Evolutionary conservation across 2,329 filamentous ascomycete genomes (phyloP).

Genomic region (Aspergillus nomiae): DNA sequence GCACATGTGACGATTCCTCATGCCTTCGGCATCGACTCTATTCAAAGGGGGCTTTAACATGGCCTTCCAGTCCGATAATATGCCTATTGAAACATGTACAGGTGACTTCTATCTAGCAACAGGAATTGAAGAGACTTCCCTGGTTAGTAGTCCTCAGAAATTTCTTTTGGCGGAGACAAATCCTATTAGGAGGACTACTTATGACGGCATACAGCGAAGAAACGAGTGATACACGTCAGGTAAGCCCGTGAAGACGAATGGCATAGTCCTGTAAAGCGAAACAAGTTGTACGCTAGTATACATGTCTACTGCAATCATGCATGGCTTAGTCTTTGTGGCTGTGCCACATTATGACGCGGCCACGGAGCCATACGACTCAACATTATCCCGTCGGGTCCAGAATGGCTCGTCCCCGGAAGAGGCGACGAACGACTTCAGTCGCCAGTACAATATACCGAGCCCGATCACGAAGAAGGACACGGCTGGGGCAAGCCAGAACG

Average conservation of each 20-base stretch:
- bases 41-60: background rate
- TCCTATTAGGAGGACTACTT: background rate
- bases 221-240: background rate
- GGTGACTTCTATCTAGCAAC: background rate
- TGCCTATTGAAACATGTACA: background rate
- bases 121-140: background rate
- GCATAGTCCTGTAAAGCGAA: background rate
- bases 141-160: too few species aligned
- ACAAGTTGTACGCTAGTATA: background rate
- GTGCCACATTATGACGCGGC: background rate
- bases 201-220: fast-evolving
- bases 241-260: background rate
- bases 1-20: too few species aligned
- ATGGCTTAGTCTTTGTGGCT: background rate
- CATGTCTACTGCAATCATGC: background rate
- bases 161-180: background rate
- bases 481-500: background rate
- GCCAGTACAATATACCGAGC: background rate
- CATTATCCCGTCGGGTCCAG: background rate
- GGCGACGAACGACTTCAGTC: background rate
- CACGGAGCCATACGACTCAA: background rate
- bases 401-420: background rate
- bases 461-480: background rate
- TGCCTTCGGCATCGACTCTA: too few species aligned
- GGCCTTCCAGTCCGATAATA: too few species aligned